Conservation (phyloP, 2,329 filamentous ascomycete genomes). For the Penicillium sp. region DNA sequence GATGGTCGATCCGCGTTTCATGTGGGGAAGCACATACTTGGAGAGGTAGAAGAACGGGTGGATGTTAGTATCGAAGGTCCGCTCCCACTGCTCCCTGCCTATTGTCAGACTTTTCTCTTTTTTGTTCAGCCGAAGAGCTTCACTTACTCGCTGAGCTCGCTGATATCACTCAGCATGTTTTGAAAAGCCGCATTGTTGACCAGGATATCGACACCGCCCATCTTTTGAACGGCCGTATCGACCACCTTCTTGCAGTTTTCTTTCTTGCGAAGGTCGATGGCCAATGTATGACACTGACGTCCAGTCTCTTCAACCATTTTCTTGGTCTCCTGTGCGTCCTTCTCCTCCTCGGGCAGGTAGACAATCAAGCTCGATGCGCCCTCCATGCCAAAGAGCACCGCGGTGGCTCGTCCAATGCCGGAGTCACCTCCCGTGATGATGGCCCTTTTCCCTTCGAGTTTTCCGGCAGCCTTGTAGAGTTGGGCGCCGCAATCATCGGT, state of each 20-base stretch:
- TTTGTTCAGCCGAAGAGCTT: not conserved
- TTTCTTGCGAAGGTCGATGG: conserved; percentile 59
- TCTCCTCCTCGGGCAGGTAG: conserved; percentile 69
- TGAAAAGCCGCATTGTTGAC: conserved; percentile 68
- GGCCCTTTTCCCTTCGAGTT: conserved; percentile 68
- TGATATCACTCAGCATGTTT: conserved; percentile 67
- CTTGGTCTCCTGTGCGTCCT: conserved; percentile 71
- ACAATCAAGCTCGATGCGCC: conserved; percentile 68
- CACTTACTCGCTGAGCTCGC: conserved; percentile 62
- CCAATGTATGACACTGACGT: conserved; percentile 58
- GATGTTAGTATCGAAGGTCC: conserved; percentile 79
- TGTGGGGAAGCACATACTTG: conserved; percentile 70
- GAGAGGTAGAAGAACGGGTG: conserved; percentile 75
- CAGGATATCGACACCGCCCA: conserved; percentile 66
- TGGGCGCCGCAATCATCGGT: conserved; percentile 63
- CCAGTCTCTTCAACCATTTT: conserved; percentile 63
- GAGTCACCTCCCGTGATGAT: conserved; percentile 77
- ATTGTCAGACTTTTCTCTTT: not conserved
- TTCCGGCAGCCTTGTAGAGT: conserved; percentile 68
- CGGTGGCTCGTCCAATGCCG: conserved; percentile 70
- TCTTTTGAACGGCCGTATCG: conserved; percentile 58
- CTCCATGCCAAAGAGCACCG: conserved; percentile 74
- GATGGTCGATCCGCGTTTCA: conserved; percentile 68
- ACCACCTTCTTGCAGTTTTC: conserved; percentile 66
- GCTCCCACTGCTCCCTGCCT: conserved; percentile 67